Base-by-base conservation (phyloP, 2,329 filamentous ascomycete species). In the Scortechinia acanthostroma region DNA sequence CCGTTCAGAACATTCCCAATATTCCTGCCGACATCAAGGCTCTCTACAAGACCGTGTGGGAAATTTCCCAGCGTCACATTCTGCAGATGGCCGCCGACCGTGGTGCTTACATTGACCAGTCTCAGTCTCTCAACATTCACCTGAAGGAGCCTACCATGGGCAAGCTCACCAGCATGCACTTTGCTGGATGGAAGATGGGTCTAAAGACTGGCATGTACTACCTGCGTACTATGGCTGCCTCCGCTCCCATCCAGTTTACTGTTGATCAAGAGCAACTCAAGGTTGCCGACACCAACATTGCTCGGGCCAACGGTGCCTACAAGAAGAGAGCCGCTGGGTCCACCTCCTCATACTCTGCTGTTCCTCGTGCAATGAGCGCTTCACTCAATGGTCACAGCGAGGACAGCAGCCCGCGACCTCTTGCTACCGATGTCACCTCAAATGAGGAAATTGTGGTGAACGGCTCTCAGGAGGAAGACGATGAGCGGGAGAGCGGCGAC, bases 141-240 rank as follows among this genome's bases (percentile, higher is more conserved):
- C 90, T 98, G 85, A 95, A 94, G 68, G 91, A 97, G 60, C 93
- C 93, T 35, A 95, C 91, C 44, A 97, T 98, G 91, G 93, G 93
- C 70, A 98, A 98, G 79, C 95, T 98, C 66, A 98, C 93, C 48
- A 93, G 86, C 65, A 98, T 98, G 93, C 93, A 98, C 74, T 98
- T 98, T 62, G 80, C 93, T 43, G 93, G 93, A 57, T 98, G 93
- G 93, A 98, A 97, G 77, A 83, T 97, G 53, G 93, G 93, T 59
- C 80, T 98, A 55, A 98, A 98, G 86, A 98, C 93, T 25, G 93
- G 93, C 73, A 97, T 98, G 93, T 98, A 98, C 83, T 98, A 98
- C 70, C 83, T 98, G 56, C 89, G 93, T 58, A 98, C 93, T 42
- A 93, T 95, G 82, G 93, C 93, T 51, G 93, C 93, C 25, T 91